These are phyloP conservation scores for Scheffersomyces cryptocercus DNA, from an alignment of 1,139 yeast species.

Conservation along the genomic window DNA sequence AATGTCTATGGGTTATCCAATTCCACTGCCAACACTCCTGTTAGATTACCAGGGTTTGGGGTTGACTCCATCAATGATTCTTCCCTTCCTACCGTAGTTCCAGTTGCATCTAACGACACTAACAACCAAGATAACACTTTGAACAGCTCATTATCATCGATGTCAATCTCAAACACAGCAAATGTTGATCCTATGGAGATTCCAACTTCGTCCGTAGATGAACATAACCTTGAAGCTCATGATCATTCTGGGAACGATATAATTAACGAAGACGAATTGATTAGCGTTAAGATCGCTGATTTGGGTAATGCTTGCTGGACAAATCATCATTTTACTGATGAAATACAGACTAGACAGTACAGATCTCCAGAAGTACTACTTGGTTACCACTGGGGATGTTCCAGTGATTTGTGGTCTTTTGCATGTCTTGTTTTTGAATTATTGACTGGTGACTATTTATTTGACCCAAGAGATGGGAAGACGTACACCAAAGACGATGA, in stretches of 20 bases:
- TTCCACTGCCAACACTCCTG: slow-evolving; percentile 47
- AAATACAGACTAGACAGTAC: slow-evolving; percentile 52
- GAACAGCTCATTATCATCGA: slow-evolving; percentile 43
- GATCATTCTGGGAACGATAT: slow-evolving; percentile 13
- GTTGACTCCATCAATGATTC: neutral
- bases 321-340: slow-evolving; percentile 52
- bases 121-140: slow-evolving; percentile 16
- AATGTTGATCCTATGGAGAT: slow-evolving; percentile 25
- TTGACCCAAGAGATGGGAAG: slow-evolving; percentile 51
- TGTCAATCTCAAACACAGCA: slow-evolving; percentile 39
- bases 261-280: slow-evolving; percentile 47
- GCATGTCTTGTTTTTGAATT: slow-evolving; percentile 49
- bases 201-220: slow-evolving; percentile 16
- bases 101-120: neutral
- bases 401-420: slow-evolving; percentile 51
- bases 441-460: slow-evolving; percentile 49
- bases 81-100: neutral
- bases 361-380: slow-evolving; percentile 49
- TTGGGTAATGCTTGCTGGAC: slow-evolving; percentile 55
- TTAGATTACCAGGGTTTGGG: slow-evolving; percentile 18
- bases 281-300: slow-evolving; percentile 52
- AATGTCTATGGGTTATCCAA: slow-evolving; percentile 40
- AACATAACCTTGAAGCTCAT: slow-evolving; percentile 2
- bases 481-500: slow-evolving; percentile 51
- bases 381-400: slow-evolving; percentile 54